Base-by-base conservation (phyloP, 331 rosid genomes). In the Pyracantha coccinea region DNA sequence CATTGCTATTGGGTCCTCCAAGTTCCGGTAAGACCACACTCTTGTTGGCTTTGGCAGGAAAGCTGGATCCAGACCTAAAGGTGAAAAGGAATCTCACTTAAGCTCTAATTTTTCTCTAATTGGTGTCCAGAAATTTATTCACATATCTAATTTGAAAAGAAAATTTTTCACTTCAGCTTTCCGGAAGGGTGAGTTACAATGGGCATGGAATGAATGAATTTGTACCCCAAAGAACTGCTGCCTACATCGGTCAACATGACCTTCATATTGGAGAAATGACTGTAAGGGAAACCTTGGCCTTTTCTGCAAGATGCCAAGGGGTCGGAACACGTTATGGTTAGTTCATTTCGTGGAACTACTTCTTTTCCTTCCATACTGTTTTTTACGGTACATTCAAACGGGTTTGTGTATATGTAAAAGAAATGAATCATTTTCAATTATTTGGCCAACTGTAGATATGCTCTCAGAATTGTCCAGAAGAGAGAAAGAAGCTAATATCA, bases 241-340 rank as follows among this genome's bases (percentile, higher is more conserved):
- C 97, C 15, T 89, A 89, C 70, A 87, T 89, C 27, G 83, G 96
- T 66, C 96, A 92, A 45, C 66, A 86, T 44, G 96, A 89, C 83
- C 69, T 76, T 20, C 97, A 89, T 55, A 77, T 86, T 54, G 87
- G 88, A 24, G 96, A 92, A 84, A 88, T 92, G 96, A 89, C 97
- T 55, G 97, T 92, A 0, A 82, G 96, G 60, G 97, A 92, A 78
- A 89, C 96, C 58, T 76, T 89, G 83, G 93, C 93, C 65, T 92
- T 92, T 72, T 86, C 98, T 10, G 98, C 91, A 47, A 88, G 87
- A 77, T 90, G 94, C 76, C 96, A 90, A 78, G 96, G 98, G 25
- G 92, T 90, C 23, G 98, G 96, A 59, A 78, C 92, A 4, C 88
- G 94, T 65, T 83, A 86, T 33, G 98, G 97, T 92, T 53, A 70